phyloP scores from a whole-genome alignment of 768 basidiomycete genomes.

The Ephemerocybe angulata region DNA sequence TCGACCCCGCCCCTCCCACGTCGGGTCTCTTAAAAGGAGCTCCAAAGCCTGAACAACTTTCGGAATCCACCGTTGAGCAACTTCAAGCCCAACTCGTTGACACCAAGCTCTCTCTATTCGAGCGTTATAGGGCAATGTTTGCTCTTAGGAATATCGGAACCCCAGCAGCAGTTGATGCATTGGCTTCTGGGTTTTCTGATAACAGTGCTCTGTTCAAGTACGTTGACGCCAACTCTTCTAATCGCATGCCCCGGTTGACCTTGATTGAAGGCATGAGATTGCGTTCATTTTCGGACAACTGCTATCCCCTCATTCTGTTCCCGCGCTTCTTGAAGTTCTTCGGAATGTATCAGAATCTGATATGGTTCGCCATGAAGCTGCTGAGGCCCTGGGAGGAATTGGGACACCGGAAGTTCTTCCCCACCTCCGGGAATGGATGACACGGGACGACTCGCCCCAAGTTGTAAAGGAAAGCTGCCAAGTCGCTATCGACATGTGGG shows the following conservation, averaged over 20 bases:
- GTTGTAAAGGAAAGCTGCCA: conserved; percentile 96
- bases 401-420: conserved; percentile 89
- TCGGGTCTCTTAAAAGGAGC: conserved; percentile 57
- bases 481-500: conserved; percentile 97
- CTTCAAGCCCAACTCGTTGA: conserved; percentile 67
- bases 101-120: conserved; percentile 68
- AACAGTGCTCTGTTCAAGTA: conserved; percentile 92
- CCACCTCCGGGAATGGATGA: conserved; percentile 82
- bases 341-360: conserved; percentile 71
- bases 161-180: conserved; percentile 79
- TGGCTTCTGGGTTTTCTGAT: conserved; percentile 87
- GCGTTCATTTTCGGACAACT: conserved; percentile 98
- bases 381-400: conserved; percentile 97
- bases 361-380: conserved; percentile 99
- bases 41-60: conserved; percentile 48
- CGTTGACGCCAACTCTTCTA: conserved; percentile 19
- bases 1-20: conserved; percentile 85
- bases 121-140: conserved; percentile 98
- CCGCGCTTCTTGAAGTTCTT: conserved; percentile 78
- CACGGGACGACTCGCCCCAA: conserved; percentile 69
- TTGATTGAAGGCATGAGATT: conserved; percentile 77
- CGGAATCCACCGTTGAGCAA: conserved; percentile 43
- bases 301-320: conserved; percentile 83
- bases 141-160: conserved; percentile 91
- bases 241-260: background rate